These are phyloP conservation scores for Megacollybia marginata DNA, from an alignment of 768 basidiomycete species.

Conservation along the genomic window DNA sequence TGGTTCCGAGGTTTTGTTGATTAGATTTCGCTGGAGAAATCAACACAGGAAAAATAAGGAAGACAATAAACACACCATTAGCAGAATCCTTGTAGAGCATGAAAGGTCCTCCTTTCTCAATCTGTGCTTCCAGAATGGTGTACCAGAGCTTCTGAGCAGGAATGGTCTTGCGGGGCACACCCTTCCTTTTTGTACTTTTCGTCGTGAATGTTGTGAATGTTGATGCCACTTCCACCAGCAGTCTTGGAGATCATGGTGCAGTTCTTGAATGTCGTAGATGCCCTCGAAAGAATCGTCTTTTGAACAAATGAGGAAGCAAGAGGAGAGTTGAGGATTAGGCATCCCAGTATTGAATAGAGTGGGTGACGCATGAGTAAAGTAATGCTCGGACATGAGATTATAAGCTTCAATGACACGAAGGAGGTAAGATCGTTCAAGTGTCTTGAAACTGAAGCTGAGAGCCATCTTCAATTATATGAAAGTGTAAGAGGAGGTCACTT, in stretches of 20 bases:
- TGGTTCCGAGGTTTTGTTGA: slow-evolving; percentile 78
- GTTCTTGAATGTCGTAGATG: slow-evolving; percentile 98
- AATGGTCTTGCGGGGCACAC: slow-evolving; percentile 70
- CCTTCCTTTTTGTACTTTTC: slow-evolving; percentile 87
- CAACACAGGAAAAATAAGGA: neutral
- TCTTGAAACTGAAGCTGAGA: slow-evolving; percentile 94
- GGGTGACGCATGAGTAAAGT: slow-evolving; percentile 96
- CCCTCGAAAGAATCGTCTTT: slow-evolving; percentile 99
- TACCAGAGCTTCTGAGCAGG: slow-evolving; percentile 99
- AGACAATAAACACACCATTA: slow-evolving; percentile 40
- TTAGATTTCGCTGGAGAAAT: slow-evolving; percentile 59
- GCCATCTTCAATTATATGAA: neutral
- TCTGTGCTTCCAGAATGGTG: slow-evolving; percentile 77
- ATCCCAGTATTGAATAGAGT: slow-evolving; percentile 98
- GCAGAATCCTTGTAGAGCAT: slow-evolving; percentile 79
- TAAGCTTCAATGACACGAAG: slow-evolving; percentile 88
- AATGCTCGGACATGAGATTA: slow-evolving; percentile 94
- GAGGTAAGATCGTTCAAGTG: slow-evolving; percentile 94
- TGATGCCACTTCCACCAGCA: slow-evolving; percentile 94
- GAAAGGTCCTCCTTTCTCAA: slow-evolving; percentile 75
- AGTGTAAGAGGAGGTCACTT: slow-evolving; percentile 16
- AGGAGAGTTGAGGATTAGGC: slow-evolving; percentile 87
- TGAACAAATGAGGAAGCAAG: slow-evolving; percentile 97
- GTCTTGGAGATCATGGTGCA: slow-evolving; percentile 99
- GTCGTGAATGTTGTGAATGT: slow-evolving; percentile 92